These are phyloP conservation scores for Chytriomyces confervae DNA, from an alignment of 192 early-diverging fungal genomes.

Conservation along the genomic window DNA sequence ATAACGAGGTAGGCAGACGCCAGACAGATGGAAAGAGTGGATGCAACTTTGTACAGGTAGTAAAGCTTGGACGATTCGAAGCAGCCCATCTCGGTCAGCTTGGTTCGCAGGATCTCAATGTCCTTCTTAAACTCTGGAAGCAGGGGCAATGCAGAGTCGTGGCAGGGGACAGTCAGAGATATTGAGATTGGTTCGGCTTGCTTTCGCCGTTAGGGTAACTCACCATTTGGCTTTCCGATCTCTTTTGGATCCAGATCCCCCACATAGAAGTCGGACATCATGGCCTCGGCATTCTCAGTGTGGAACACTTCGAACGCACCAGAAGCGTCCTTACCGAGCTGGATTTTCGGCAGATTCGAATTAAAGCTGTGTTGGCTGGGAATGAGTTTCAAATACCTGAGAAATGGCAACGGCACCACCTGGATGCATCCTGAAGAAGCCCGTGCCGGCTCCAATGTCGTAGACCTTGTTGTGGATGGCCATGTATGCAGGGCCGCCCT, in stretches of 20 bases:
- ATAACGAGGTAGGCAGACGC: slow-evolving; percentile 58
- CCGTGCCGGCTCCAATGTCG: slow-evolving; percentile 64
- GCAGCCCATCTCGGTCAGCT: slow-evolving; percentile 60
- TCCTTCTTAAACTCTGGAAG: slow-evolving; percentile 62
- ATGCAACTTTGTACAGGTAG: slow-evolving; percentile 67
- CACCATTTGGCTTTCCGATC: slow-evolving; percentile 51
- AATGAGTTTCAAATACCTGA: slow-evolving; percentile 54
- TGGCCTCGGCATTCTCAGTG: slow-evolving; percentile 63
- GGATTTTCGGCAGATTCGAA: too few relatives aligned
- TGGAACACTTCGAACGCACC: slow-evolving; percentile 82
- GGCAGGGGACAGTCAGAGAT: not conserved
- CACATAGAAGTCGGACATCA: slow-evolving; percentile 76
- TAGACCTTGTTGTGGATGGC: slow-evolving; percentile 82
- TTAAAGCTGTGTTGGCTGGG: too few relatives aligned
- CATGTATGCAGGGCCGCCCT: slow-evolving; percentile 49
- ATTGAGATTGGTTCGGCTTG: not conserved
- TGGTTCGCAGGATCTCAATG: slow-evolving; percentile 61
- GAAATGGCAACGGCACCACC: slow-evolving; percentile 79
- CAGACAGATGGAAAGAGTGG: slow-evolving; percentile 58
- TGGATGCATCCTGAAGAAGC: slow-evolving; percentile 77
- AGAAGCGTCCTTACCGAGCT: slow-evolving; percentile 71
- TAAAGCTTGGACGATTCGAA: slow-evolving; percentile 74
- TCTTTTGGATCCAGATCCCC: slow-evolving; percentile 68
- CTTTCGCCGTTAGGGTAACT: not conserved
- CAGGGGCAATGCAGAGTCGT: not conserved